Conservation (phyloP, 2,329 filamentous ascomycete genomes). For the Atkinsonella hypoxylon region DNA sequence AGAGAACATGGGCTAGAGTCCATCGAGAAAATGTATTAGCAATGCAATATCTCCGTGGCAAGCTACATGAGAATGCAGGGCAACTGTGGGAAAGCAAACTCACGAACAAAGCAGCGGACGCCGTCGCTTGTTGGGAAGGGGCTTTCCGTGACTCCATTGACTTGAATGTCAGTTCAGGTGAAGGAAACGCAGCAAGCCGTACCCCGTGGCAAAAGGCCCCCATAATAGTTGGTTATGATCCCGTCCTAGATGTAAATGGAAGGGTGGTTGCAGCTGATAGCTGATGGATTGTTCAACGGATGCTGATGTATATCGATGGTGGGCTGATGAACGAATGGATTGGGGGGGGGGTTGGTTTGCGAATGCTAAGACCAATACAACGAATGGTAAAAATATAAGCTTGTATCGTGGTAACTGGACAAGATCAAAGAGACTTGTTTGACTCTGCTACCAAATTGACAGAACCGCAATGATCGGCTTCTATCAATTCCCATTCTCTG, state of each 20-base stretch:
- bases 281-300: not conserved
- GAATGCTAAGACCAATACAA: not conserved
- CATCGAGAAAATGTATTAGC: not conserved
- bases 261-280: not conserved
- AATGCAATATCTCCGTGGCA: not conserved
- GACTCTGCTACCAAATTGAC: not conserved
- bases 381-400: not conserved
- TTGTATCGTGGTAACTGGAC: not conserved
- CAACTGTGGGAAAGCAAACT: not conserved
- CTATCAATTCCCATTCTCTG: not conserved
- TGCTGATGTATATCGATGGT: not conserved
- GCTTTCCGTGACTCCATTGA: not conserved
- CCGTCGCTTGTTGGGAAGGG: not conserved
- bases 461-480: not conserved
- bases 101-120: conserved; percentile 5
- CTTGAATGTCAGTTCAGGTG: conserved; percentile 1
- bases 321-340: not conserved
- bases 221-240: conserved; percentile 1
- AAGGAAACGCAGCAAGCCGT: conserved; percentile 2
- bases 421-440: not conserved
- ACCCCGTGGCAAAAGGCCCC: conserved; percentile 5
- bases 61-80: not conserved
- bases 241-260: not conserved
- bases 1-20: conserved; percentile 27
- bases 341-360: not conserved